Conservation (phyloP, 805 yeast genomes). For the Wickerhamiella bombiphila region DNA sequence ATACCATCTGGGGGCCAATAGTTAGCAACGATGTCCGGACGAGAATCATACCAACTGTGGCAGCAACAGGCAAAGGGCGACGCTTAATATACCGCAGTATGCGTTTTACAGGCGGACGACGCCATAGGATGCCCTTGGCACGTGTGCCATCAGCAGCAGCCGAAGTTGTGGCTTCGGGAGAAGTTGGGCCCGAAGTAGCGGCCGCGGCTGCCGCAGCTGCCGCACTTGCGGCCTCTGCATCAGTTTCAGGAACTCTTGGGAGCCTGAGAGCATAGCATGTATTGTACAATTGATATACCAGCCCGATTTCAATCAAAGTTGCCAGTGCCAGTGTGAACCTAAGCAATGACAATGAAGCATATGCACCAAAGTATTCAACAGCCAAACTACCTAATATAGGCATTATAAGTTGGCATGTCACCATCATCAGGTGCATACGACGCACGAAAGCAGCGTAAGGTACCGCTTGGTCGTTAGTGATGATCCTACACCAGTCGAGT, state of each 20-base stretch:
- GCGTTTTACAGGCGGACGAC: constrained; percentile 10
- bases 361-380: constrained; percentile 3
- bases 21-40: constrained; percentile 12
- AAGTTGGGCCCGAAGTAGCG: background rate
- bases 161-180: background rate
- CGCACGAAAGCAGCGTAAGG: constrained; percentile 9
- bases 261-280: constrained; percentile 19
- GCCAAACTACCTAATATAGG: constrained; percentile 10
- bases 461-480: constrained; percentile 16
- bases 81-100: constrained; percentile 11
- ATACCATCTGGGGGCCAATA: constrained; percentile 15
- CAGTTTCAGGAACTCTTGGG: constrained; percentile 9
- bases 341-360: constrained; percentile 4
- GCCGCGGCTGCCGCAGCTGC: background rate
- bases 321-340: constrained; percentile 7
- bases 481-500: constrained; percentile 17
- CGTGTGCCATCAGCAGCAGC: background rate
- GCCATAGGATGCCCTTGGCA: background rate
- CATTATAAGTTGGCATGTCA: constrained; percentile 5
- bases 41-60: constrained; percentile 14
- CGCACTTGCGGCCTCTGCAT: background rate
- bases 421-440: constrained; percentile 8
- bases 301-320: constrained; percentile 10
- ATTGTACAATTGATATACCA: constrained; percentile 14
- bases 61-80: constrained; percentile 16